Percentiles rank a stretch among this genome's conserved stretches.
Conservation (phyloP, 441 rosid genomes). For the Mallotus repandus region DNA sequence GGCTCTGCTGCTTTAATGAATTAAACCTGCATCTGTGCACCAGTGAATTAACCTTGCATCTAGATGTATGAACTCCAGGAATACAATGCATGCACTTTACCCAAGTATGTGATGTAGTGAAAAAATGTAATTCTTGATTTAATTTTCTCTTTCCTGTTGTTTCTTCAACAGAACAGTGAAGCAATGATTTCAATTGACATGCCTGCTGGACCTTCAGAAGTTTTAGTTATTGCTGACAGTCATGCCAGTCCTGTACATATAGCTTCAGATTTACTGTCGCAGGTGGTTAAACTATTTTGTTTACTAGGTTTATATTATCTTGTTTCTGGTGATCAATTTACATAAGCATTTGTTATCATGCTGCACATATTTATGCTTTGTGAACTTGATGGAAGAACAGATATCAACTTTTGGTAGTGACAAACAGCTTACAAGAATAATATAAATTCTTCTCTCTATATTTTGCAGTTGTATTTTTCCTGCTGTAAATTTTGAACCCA, state of each 20-base stretch:
- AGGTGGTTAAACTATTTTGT: constrained; percentile 43
- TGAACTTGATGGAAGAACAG: neutral
- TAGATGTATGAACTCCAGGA: neutral
- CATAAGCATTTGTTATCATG: neutral
- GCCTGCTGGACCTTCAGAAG: constrained; percentile 99
- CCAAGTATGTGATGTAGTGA: neutral
- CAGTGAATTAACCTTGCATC: neutral
- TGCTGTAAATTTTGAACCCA: neutral
- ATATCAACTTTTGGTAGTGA: neutral
- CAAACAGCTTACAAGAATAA: neutral
- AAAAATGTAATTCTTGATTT: constrained; percentile 9
- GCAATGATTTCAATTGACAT: constrained; percentile 98
- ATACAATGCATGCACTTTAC: neutral
- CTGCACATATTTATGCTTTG: neutral
- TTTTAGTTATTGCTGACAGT: constrained; percentile 80
- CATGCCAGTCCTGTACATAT: constrained; percentile 78
- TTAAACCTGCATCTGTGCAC: neutral
- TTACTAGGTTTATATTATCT: neutral
- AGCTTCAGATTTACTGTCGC: constrained; percentile 91
- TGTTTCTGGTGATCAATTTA: neutral
- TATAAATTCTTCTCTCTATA: too few relatives aligned
- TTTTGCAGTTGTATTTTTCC: neutral
- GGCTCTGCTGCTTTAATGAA: neutral
- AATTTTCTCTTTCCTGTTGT: constrained; percentile 8
- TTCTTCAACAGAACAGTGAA: constrained; percentile 72